These are phyloP conservation scores for Pyrenula massariospora DNA, from an alignment of 495 filamentous ascomycete genomes.

Conservation along the genomic window DNA sequence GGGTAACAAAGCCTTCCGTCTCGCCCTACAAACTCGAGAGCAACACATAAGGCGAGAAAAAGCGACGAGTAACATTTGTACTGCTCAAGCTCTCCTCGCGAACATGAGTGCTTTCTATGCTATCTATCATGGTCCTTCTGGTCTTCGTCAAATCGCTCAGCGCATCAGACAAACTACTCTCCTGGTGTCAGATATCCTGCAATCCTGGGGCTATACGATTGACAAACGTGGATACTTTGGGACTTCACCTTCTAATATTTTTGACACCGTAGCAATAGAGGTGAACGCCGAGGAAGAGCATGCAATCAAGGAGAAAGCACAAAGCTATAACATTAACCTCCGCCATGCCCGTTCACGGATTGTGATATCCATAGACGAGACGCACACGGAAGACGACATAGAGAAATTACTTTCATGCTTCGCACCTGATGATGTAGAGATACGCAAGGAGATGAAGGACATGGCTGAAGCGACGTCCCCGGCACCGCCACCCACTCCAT, in stretches of 20 bases:
- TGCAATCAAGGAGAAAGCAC: constrained; percentile 36
- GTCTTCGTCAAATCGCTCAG: constrained; percentile 77
- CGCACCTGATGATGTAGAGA: constrained; percentile 17
- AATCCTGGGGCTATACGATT: constrained; percentile 53
- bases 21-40: constrained; percentile 89
- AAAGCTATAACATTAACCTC: constrained; percentile 47
- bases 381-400: constrained; percentile 43
- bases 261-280: constrained; percentile 66
- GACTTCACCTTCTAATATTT: constrained; percentile 44
- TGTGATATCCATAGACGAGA: constrained; percentile 65
- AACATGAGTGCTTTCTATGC: constrained; percentile 98
- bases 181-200: constrained; percentile 55
- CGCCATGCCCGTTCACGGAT: constrained; percentile 50
- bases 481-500: constrained; percentile 19
- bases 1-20: constrained; percentile 71
- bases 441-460: neutral
- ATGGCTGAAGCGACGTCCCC: neutral
- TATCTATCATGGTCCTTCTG: constrained; percentile 87
- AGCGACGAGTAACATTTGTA: constrained; percentile 98
- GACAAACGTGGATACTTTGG: constrained; percentile 38
- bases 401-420: constrained; percentile 49
- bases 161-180: constrained; percentile 59
- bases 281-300: constrained; percentile 31
- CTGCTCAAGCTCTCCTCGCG: constrained; percentile 85
- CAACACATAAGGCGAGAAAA: constrained; percentile 97